Evolutionary conservation across 2,329 filamentous ascomycete genomes (phyloP).

Genomic region (Ophiostoma piceae): DNA sequence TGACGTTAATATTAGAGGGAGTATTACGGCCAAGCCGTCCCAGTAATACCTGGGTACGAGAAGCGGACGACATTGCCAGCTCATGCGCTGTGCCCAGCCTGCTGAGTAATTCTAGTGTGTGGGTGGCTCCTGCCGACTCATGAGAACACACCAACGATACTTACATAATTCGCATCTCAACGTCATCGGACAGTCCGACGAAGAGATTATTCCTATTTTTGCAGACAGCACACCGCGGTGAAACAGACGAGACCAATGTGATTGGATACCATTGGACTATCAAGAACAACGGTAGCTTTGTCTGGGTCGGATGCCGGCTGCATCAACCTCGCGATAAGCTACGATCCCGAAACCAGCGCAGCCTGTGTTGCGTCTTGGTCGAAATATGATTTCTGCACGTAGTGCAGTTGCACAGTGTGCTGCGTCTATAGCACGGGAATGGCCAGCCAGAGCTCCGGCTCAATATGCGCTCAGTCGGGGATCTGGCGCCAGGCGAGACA

Average conservation of each 20-base stretch:
- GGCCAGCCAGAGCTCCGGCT: neutral
- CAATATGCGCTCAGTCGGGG: neutral
- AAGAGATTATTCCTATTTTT: neutral
- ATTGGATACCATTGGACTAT: neutral
- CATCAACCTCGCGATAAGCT: neutral
- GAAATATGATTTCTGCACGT: neutral
- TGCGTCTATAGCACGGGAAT: neutral
- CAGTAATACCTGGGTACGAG: neutral
- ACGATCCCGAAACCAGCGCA: neutral
- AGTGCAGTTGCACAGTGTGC: neutral
- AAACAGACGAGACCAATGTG: neutral
- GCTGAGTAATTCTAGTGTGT: constrained; percentile 21
- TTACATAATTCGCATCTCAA: neutral
- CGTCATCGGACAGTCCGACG: neutral
- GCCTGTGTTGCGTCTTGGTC: neutral
- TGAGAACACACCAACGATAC: neutral
- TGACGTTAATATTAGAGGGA: neutral
- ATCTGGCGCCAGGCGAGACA: neutral
- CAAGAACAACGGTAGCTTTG: neutral
- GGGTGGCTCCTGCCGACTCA: neutral
- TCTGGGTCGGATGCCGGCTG: neutral
- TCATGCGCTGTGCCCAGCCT: constrained; percentile 12
- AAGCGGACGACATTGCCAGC: constrained; percentile 9
- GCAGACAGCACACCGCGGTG: neutral
- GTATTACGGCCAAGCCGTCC: neutral